Evolutionary conservation across 2,329 filamentous ascomycete genomes (phyloP), one percentile per base, ranked within the genome.

Genomic region (Verticillium tricorpus): DNA sequence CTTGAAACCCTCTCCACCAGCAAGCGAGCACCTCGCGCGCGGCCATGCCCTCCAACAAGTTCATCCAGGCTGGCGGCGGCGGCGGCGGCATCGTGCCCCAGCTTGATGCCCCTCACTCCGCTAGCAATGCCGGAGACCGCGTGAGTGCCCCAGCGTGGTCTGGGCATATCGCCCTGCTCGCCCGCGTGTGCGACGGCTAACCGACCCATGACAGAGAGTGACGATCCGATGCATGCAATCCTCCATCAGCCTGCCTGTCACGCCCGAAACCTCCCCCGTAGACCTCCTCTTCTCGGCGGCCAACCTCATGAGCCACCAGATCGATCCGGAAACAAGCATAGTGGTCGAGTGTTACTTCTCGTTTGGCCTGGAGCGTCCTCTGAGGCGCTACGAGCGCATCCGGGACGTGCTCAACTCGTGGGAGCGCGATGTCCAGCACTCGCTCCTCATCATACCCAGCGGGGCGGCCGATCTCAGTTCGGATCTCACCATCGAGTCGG

Each of bases 341-440:
- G 73, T 97, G 12, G 75, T 93, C 19, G 94, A 98, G 73, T 86
- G 84, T 22, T 97, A 93, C 72, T 78, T 82, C 22, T 83, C 87
- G 55, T 82, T 95, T 1, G 92, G 92, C 34, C 81, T 98, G 2
- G 91, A 96, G 73, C 87, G 94, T 45, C 89, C 91, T 1, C 77
- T 98, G 31, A 89, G 94, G 50, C 88, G 87, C 45, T 97, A 97
- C 72, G 94, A 98, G 77, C 87, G 86, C 64, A 84, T 98, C 35
- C 86, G 92, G 63, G 92, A 97, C 69, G 85, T 97, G 25, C 85
- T 97, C 83, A 96, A 96, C 73, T 96, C 93, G 0, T 98, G 94
- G 94, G 91, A 96, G 64, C 81, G 83, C 54, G 93, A 97, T 72
- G 80, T 83, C 2, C 89, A 93, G 67, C 95, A 96, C 69, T 81